Evolutionary conservation across 257 asterid genomes (phyloP), one percentile per base, ranked within the genome.

Genomic region (Pogostemon cablin): DNA sequence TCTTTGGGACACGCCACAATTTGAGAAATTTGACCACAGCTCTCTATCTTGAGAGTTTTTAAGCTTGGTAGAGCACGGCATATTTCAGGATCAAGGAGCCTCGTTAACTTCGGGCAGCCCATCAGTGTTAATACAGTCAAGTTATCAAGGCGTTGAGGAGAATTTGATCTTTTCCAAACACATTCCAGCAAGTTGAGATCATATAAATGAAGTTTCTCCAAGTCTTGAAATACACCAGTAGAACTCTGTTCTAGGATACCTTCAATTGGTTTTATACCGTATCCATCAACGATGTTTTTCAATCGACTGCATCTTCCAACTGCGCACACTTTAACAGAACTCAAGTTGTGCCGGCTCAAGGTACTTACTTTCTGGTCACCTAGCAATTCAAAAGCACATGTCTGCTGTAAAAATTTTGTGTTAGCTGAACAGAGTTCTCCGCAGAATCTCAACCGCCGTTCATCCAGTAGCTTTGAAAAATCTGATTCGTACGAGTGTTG

Each of bases 131-230:
- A 15, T 52, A 54, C 25, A 0, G 62, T 50, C 76, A 62, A 25
- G 5, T 38, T 38, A 0, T 0, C 3, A 11, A 72, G 55, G 7
- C 20, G 6, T 40, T 2, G 41, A 3, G 12, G 3, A 7, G 9
- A 9, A 39, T 38, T 9, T 0, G 62, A 12, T 20, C 69, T 55
- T 2, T 50, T 0, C 69, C 76, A 72, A 3, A 72, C 62, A 47
- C 63, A 50, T 6, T 72, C 7, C 9, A 72, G 69, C 1, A 5
- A 0, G 15, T 49, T 32, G 53, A 72, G 76, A 8, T 72, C 46
- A 52, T 37, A 61, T 20, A 72, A 62, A 12, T 50, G 25, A 49
- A 62, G 63, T 54, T 47, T 71, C 75, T 71, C 50, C 60, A 71
- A 3, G 50, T 17, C 8, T 7, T 47, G 32, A 50, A 62, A 52